Base-by-base conservation (phyloP, 345 rosid genomes). In the Camelina sativa region DNA sequence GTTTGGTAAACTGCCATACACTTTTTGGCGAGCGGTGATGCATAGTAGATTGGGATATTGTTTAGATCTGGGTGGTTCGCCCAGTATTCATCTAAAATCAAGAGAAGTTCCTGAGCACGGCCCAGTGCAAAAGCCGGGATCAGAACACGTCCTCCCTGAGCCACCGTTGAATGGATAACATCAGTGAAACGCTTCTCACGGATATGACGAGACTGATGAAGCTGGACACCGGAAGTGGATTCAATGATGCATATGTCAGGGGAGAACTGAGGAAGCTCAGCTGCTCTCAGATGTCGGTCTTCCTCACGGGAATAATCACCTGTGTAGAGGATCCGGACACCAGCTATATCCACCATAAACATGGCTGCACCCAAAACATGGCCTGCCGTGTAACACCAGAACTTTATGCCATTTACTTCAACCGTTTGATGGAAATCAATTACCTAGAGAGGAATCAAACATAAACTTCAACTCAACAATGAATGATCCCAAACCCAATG, bases 341-440 rank as follows among this genome's bases (percentile, higher is more conserved):
- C 88, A 6, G 98, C 97, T 72, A 94, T 83, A 72, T 94, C 97
- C 28, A 91, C 98, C 97, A 94, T 94, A 72, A 94, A 94, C 98
- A 91, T 94, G 50, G 97, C 96, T 79, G 98, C 98, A 66, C 98
- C 98, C 65, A 94, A 96, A 53, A 94, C 97, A 74, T 94, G 97
- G 59, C 98, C 98, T 71, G 98, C 98, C 20, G 98, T 88, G 74
- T 94, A 94, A 75, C 98, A 94, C 98, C 97, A 94, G 78, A 94
- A 91, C 79, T 87, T 85, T 70, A 94, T 91, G 62, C 97, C 95
- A 30, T 91, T 90, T 47, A 91, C 92, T 72, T 94, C 98, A 74
- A 88, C 84, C 0, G 96, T 91, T 84, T 94, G 97, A 78, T 91
- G 97, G 79, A 91, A 94, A 77, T 94, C 96, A 82, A 94, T 86